Evolutionary conservation across 2,329 filamentous ascomycete species (phyloP), one percentile per base, ranked within the genome.

Genomic region (Calonectria hongkongensis): DNA sequence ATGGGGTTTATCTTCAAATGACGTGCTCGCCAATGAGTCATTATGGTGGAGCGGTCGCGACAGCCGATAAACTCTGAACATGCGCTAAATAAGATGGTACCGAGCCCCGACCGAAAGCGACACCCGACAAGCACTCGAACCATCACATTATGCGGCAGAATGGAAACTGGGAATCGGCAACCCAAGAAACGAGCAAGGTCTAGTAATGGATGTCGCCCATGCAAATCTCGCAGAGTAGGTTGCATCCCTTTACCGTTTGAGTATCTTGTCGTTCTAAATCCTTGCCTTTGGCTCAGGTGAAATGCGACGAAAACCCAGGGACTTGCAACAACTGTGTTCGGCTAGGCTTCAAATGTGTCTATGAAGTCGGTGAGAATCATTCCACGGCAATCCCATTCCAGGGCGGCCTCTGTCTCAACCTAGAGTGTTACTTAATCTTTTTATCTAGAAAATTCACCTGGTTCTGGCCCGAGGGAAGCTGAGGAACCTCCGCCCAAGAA

Each of bases 181-280:
- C 2, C 33, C 15, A 60, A 60, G 33, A 60, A 60, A 12, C 21
- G 54, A 16, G 5, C 33, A 12, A 33, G 54, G 27, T 60, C 54
- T 4, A 60, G 54, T 4, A 36, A 28, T 18, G 54, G 54, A 41
- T 60, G 54, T 28, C 54, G 54, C 13, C 54, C 54, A 60, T 60
- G 54, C 21, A 60, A 41, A 15, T 60, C 54, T 5, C 54, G 54
- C n/a, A 60, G 36, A 6, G 54, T 60, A 16, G 13, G 54, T 60
- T 28, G 54, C 4, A 39, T 2, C 13, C 36, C 41, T 16, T 28
- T 12, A 3, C 7, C 13, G 33, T 21, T 30, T 39, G 3, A 27
- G 12, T 10, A 21, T 4, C 25, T 41, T 10, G 16, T 5, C 4
- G 27, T 39, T 4, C 54, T 60, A 8, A 60, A 41, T 41, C 4